A percentile compares a stretch with the other conserved stretches of the same genome.
These are phyloP conservation scores for Lipomyces sp. DNA, from an alignment of 805 yeast genomes.

Conservation along the genomic window DNA sequence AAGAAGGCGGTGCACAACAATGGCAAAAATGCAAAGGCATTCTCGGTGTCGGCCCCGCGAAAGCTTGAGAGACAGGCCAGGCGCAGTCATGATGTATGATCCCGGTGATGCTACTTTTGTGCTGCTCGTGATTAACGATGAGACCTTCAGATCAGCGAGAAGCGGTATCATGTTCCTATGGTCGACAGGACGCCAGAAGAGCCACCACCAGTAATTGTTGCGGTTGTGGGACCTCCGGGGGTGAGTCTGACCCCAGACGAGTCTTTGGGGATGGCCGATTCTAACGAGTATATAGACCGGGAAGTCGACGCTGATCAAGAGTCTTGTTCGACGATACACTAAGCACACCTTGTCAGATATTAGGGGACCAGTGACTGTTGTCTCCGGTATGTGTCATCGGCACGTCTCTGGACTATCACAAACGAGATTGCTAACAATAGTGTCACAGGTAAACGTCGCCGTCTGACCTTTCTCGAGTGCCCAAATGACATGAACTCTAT, in stretches of 20 bases:
- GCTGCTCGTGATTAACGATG: no score
- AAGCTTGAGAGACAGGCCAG: conserved; percentile 80
- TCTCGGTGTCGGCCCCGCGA: conserved; percentile 79
- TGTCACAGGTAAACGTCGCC: conserved; percentile 81
- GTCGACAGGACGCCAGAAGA: conserved; percentile 95
- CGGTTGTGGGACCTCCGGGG: conserved; percentile 98
- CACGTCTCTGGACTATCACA: not conserved
- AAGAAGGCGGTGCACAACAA: conserved; percentile 55
- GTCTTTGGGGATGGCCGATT: not conserved
- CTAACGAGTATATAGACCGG: conserved; percentile 54
- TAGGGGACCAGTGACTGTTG: conserved; percentile 95
- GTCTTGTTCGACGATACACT: conserved; percentile 80
- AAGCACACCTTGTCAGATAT: conserved; percentile 82
- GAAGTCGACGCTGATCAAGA: conserved; percentile 85
- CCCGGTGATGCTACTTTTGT: not conserved
- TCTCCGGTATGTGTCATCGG: conserved; percentile 45
- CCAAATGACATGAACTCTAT: conserved; percentile 88
- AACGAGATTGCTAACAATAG: conserved; percentile 47
- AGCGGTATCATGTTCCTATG: conserved; percentile 93
- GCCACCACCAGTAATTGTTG: conserved; percentile 92
- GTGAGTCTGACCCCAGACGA: conserved; percentile 11
- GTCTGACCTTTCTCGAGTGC: conserved; percentile 90
- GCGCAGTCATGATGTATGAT: conserved; percentile 68
- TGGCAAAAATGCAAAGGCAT: conserved; percentile 76
- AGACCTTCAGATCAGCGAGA: conserved; percentile 62